Evolutionary conservation across 2,329 filamentous ascomycete species (phyloP), one percentile per base, ranked within the genome.

Genomic region (Ascochyta viciae-villosae): DNA sequence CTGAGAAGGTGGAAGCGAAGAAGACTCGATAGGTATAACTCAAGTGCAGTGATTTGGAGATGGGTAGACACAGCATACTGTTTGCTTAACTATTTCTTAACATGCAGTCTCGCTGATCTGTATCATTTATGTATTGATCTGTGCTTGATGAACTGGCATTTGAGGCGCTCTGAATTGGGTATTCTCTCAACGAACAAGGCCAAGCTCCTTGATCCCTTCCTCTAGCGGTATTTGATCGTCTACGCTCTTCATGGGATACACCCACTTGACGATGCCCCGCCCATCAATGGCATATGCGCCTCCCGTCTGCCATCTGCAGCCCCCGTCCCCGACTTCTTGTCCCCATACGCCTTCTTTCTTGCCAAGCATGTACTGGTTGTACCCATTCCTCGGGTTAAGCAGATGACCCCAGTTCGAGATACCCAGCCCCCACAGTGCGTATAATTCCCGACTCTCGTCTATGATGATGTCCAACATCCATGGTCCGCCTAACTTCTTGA

Each of bases 361-460:
- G 15, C 69, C 67, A 15, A 75, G 65, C 64, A 73, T 54, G 39
- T 68, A 65, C 57, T 75, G 73, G 27, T 71, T 74, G 45, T 71
- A 73, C 3, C 73, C 73, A 42, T 74, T 75, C 6, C 72, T 62
- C 3, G 73, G 73, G 27, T 75, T 65, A 35, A 75, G 58, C 7
- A 75, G 45, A 46, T 75, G 73, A 2, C 64, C 72, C 64, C 67
- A 75, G 16, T 67, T 72, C 1, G 72, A 72, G 16, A 74, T 70
- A n/a, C 85, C 84, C 4, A 87, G 76, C 2, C 85, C 85, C 84
- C 84, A 87, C 10, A 82, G 79, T 2, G 85, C 83, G 64, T 87
- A 87, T 33, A 86, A 65, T 58, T 81, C 78, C 55, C 84, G 80
- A 55, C 82, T 80, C 63, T 85, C 80, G 72, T 87, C 85, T 52